Base-by-base conservation (phyloP, 768 basidiomycete genomes). In the Lactarius indigo region DNA sequence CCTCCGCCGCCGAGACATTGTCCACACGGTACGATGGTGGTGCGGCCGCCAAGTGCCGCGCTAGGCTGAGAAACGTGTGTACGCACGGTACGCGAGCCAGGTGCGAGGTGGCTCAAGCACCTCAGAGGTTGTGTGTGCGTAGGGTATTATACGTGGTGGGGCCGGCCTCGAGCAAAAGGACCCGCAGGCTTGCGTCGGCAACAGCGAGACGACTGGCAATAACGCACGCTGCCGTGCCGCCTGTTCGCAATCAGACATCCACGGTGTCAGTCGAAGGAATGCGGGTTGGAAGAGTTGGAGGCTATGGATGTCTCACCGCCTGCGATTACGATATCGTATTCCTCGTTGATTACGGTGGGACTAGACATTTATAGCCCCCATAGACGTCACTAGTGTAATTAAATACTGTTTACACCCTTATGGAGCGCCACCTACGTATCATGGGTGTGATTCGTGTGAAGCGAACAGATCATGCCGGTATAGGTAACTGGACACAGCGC, bases 1-100 rank as follows among this genome's bases (percentile, higher is more conserved):
- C 86, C 87, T 2, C 87, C 87, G 5, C 88, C 88, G 3, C 88
- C 87, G 6, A 90, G 70, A 42, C 80, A 81, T 59, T 82, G 78
- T 0, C 83, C 87, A 28, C 76, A 72, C 0, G 80, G 78, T 10
- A 85, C 78, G 41, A 83, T 59, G 5, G 77, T 72, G 10, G 75
- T 69, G 6, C 87, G 84, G 7, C 81, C 83, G 26, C 72, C 77
- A 39, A 81, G 74, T 64, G 79, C 82, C 2, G 78, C 75, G 68
- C 81, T 82, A 6, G 80, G 78, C 28, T 76, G 75, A 5, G 65
- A 72, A 9, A 64, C 61, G 64, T 87, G 77, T 65, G 79, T 76
- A 3, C 79, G 80, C 64, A 87, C 75, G 0, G 82, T 81, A 31
- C 77, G 78, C 44, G 76, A 76, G 3, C 70, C 75, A 1, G 77